Evolutionary conservation across 371 early-diverging fungal species (phyloP).

Genomic region (Mortierella sp.): DNA sequence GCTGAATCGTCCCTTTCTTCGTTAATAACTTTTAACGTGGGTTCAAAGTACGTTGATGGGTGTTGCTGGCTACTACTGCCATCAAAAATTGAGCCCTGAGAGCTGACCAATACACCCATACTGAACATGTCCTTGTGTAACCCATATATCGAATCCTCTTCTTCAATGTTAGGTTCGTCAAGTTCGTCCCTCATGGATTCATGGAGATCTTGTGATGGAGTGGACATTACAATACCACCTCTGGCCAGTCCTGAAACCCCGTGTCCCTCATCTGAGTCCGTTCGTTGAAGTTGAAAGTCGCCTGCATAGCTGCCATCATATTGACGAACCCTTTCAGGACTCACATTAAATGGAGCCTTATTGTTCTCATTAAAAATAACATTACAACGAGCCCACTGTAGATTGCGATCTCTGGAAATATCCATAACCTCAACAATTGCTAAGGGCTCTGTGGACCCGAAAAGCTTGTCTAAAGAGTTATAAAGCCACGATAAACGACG

Average conservation of each 20-base stretch:
- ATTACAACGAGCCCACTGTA: conserved; percentile 39
- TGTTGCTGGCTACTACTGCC: conserved; percentile 10
- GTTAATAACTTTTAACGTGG: not conserved
- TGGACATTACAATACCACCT: conserved; percentile 6
- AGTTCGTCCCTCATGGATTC: too few relatives aligned
- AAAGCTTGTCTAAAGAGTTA: conserved; percentile 12
- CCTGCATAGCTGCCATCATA: too few relatives aligned
- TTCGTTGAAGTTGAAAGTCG: not conserved
- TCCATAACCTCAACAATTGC: conserved; percentile 18
- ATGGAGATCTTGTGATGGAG: conserved; percentile 7
- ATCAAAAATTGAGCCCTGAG: conserved; percentile 19
- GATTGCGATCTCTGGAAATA: conserved; percentile 12
- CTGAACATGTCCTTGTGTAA: conserved; percentile 18
- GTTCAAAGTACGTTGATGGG: not conserved
- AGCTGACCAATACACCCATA: conserved; percentile 21
- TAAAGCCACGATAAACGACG: too few relatives aligned
- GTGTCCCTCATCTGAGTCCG: not conserved
- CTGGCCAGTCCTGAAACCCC: not conserved
- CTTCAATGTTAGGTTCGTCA: not conserved
- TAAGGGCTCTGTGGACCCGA: conserved; percentile 43
- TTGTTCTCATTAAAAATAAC: conserved; percentile 17
- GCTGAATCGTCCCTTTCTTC: not conserved
- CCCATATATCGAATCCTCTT: conserved; percentile 37
- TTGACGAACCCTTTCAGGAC: not conserved
- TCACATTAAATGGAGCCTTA: conserved; percentile 27